phyloP scores from a whole-genome alignment of 129 eudicot genomes.

The Tanacetum coccineum region DNA sequence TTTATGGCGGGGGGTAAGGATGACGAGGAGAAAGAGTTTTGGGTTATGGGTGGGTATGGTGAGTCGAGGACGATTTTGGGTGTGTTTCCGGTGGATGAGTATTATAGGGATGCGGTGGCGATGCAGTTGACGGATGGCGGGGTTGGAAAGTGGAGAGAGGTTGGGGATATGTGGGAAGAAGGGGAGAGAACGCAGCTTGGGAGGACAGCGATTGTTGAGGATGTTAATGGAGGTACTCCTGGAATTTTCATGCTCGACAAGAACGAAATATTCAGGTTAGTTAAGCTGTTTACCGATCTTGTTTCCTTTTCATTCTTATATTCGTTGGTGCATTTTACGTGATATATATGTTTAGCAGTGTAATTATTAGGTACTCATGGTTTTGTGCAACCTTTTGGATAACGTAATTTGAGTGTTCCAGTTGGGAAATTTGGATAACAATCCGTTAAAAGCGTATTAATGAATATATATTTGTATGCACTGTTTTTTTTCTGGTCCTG shows the following conservation, averaged over 20 bases:
- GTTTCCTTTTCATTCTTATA: neutral
- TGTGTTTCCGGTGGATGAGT: constrained; percentile 82
- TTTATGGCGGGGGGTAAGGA: constrained; percentile 53
- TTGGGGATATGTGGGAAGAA: constrained; percentile 94
- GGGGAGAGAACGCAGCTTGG: constrained; percentile 75
- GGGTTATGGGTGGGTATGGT: constrained; percentile 99
- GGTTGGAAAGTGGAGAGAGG: constrained; percentile 68
- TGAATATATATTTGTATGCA: neutral
- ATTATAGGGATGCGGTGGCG: constrained; percentile 71
- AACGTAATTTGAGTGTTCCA: neutral
- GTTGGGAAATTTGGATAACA: neutral
- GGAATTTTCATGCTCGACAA: constrained; percentile 75
- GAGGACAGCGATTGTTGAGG: constrained; percentile 61
- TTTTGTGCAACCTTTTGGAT: neutral
- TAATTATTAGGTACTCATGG: neutral
- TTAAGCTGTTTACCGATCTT: neutral
- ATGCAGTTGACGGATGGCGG: constrained; percentile 59
- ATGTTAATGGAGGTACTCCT: constrained; percentile 37
- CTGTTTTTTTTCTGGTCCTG: neutral
- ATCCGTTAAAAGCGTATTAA: neutral
- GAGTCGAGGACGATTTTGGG: constrained; percentile 83
- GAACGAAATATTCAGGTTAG: constrained; percentile 67
- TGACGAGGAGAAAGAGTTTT: constrained; percentile 53
- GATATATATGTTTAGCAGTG: neutral
- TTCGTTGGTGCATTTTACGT: neutral